Base-by-base conservation (phyloP, 225 moss, liverwort and hornwort genomes). In the Straminergon stramineum region DNA sequence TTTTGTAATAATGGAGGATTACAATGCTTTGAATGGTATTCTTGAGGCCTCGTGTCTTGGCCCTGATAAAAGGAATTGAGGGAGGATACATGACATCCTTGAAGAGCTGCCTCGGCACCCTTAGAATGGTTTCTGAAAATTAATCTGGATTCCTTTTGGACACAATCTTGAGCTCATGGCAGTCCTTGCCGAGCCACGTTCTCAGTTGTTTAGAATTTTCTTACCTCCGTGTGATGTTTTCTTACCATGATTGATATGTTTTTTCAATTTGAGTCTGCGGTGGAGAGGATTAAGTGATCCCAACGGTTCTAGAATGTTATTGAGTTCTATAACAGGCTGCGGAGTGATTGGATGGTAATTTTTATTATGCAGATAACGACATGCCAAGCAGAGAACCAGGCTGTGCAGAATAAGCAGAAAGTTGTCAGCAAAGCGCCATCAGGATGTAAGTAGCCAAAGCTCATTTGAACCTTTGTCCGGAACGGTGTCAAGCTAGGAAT, bases 361-460 rank as follows among this genome's bases (percentile, higher is more conserved):
- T 81, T 83, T 34, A 37, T 12, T 31, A 9, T 90, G 86, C 39
- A 92, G 94, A 62, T 90, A 68, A 91, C 92, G 53, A 94, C 91
- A 79, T 94, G 94, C 74, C 94, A 94, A 93, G 91, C 93, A 70
- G 94, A 94, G 90, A 93, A 94, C 48, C 94, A 94, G 86, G 92
- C 93, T 88, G 91, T 94, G 84, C 92, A 93, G 86, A 91, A 91
- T 67, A 92, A 93, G 57, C 87, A 90, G 70, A 92, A 93, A 89
- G 90, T 94, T 41, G 90, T 88, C 45, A 93, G 89, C 91, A 94
- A 94, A 89, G 94, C 94, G 84, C 94, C 94, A 75, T 91, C 92
- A 60, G 94, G 91, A 90, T 94, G 94, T 94, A 94, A 92, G 91
- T 87, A 48, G 68, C 58, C 83, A 79, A 79, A 24, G 3, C 56